Base-by-base conservation (phyloP, 1,284 basidiomycete species). In the Laetiporus sulphureus region DNA sequence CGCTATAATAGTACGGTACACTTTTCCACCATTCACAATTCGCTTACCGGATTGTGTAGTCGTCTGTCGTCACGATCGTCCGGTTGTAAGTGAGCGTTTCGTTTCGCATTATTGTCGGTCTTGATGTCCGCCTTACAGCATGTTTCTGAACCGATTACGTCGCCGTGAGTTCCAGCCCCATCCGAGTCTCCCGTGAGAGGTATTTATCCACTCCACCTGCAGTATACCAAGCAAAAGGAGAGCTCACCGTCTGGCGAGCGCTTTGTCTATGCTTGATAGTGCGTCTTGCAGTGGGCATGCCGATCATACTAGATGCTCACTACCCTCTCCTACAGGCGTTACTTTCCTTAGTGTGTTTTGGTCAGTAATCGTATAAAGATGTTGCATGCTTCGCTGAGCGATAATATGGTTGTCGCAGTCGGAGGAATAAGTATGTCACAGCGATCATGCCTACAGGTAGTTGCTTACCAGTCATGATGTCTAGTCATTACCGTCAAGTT, bases 331-430 rank as follows among this genome's bases (percentile, higher is more conserved):
- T 12, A 20, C 21, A 42, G 40, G 32, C 13, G 5, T 15, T 41
- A 4, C 32, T 41, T 5, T 42, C 40, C 1, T 2, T 42, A 11
- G 40, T 22, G n/a, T n/a, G 36, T 13, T 21, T 42, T 3, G 38
- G 40, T 41, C 27, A 20, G 6, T 2, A 18, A n/a, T 7, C n/a
- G 10, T 13, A 3, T 3, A 11, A 6, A 10, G 4, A 12, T 38
- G 16, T 30, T 18, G 12, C 20, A 13, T 4, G 18, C 16, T 3
- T n/a, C 3, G 21, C 10, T 29, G 5, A 10, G 3, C 12, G 5
- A 11, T n/a, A 27, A 20, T 18, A 30, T 20, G 37, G 7, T 3
- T n/a, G n/a, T 2, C 15, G 16, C 33, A 19, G 22, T 22, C 3
- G 27, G 23, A 23, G 23, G 20, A 16, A 23, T 40, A 20, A 8